Evolutionary conservation across 352 stramenopile species (phyloP).

Genomic region (Phytopythium aichiense): DNA sequence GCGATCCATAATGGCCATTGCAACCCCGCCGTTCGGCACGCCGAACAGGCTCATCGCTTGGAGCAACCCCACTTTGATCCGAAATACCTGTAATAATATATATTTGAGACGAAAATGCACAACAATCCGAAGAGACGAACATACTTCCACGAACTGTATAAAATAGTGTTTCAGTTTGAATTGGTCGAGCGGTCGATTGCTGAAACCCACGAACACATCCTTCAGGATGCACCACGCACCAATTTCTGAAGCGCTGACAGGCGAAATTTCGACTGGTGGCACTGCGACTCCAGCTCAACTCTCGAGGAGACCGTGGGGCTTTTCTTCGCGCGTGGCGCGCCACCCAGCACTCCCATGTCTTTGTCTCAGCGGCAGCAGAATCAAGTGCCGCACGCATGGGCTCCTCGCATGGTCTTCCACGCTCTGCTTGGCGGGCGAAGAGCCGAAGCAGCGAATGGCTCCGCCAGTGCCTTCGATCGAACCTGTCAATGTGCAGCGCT

Average conservation of each 20-base stretch:
- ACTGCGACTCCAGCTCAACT: no score
- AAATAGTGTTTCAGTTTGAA: not conserved
- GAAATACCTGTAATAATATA: not conserved
- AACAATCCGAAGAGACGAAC: no score
- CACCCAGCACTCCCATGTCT: not conserved
- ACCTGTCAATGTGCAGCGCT: not conserved
- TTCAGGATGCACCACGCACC: not conserved
- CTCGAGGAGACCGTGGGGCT: not conserved
- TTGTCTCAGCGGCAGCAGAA: not conserved
- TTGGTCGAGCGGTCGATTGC: not conserved
- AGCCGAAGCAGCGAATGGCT: not conserved
- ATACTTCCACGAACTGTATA: not conserved
- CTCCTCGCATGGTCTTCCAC: not conserved
- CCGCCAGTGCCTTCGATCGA: not conserved
- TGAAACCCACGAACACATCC: not conserved
- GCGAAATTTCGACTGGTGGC: not conserved
- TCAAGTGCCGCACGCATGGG: not conserved
- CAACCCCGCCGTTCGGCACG: no score
- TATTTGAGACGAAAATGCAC: not conserved
- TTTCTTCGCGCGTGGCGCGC: not conserved
- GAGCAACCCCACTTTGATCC: no score
- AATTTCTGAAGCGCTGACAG: not conserved
- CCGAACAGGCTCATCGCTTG: no score
- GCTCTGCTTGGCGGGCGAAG: not conserved
- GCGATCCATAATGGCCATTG: no score